Conservation (phyloP, 768 basidiomycete genomes). For the Russula sp. region DNA sequence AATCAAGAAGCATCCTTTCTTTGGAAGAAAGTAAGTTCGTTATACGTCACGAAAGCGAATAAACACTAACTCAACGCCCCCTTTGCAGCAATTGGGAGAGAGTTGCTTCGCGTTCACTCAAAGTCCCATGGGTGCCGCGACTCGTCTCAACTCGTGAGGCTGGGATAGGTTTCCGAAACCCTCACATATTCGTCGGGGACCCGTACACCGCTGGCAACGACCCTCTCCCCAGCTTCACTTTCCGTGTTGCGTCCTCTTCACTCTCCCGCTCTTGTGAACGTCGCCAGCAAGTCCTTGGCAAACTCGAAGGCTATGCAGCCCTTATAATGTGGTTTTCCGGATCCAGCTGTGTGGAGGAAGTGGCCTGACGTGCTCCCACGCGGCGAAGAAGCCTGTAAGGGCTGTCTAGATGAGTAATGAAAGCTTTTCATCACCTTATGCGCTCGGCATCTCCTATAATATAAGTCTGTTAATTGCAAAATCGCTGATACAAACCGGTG, state of each 20-base stretch:
- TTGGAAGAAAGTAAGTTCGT: constrained; percentile 4
- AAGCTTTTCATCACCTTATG: too few species aligned
- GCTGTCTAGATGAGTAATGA: too few species aligned
- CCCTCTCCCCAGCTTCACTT: constrained; percentile 13
- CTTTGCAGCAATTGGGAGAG: constrained; percentile 14
- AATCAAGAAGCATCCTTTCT: constrained; percentile 18
- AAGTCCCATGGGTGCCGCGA: constrained; percentile 18
- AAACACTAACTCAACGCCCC: not conserved
- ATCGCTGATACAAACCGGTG: too few species aligned
- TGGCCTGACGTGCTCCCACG: not conserved
- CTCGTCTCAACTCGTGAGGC: constrained; percentile 7
- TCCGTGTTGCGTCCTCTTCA: not conserved
- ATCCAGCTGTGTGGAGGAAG: not conserved
- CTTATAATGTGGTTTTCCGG: constrained; percentile 16
- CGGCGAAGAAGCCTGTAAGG: constrained; percentile 9
- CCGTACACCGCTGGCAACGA: constrained; percentile 4
- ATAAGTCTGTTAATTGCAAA: too few species aligned
- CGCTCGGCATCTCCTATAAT: too few species aligned
- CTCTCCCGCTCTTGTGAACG: constrained; percentile 11
- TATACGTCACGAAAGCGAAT: not conserved
- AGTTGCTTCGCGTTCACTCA: constrained; percentile 18
- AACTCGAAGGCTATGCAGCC: constrained; percentile 7
- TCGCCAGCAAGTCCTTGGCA: constrained; percentile 12
- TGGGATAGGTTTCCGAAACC: constrained; percentile 2
- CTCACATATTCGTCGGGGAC: constrained; percentile 21